Percentiles rank a stretch among this genome's conserved stretches.
These are phyloP conservation scores for Madurella mycetomatis DNA, from an alignment of 2,329 filamentous ascomycete species.

Conservation along the genomic window DNA sequence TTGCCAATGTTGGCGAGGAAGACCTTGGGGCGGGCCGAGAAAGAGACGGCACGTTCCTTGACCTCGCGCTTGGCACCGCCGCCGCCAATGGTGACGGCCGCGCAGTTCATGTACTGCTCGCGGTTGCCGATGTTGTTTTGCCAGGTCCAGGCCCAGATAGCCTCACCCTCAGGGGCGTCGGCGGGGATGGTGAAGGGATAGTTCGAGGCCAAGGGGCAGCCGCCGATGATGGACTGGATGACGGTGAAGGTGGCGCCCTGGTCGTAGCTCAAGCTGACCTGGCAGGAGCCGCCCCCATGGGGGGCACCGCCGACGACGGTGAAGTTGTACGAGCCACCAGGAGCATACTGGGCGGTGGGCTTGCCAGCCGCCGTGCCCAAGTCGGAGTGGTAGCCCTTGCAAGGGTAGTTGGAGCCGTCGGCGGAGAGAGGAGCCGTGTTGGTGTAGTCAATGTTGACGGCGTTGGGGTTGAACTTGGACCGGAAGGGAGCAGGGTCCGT, in stretches of 20 bases:
- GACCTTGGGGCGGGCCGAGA: slow-evolving; percentile 58
- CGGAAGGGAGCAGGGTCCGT: slow-evolving; percentile 47
- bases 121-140: slow-evolving; percentile 73
- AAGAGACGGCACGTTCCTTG: slow-evolving; percentile 36
- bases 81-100: slow-evolving; percentile 58
- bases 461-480: slow-evolving; percentile 49
- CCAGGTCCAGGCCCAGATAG: slow-evolving; percentile 72
- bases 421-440: slow-evolving; percentile 63
- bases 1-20: slow-evolving; percentile 67
- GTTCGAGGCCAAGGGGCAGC: slow-evolving; percentile 46
- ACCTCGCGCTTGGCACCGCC: slow-evolving; percentile 28
- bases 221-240: slow-evolving; percentile 53
- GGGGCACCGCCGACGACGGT: slow-evolving; percentile 57
- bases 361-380: slow-evolving; percentile 46
- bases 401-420: slow-evolving; percentile 65
- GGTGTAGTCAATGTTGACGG: slow-evolving; percentile 58
- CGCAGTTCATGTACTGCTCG: slow-evolving; percentile 87
- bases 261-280: slow-evolving; percentile 71
- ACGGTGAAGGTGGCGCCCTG: slow-evolving; percentile 66
- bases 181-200: slow-evolving; percentile 64
- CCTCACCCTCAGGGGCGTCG: slow-evolving; percentile 55
- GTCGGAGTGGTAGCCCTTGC: slow-evolving; percentile 60
- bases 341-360: slow-evolving; percentile 56
- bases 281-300: slow-evolving; percentile 71
- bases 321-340: slow-evolving; percentile 60